Evolutionary conservation across 805 yeast genomes (phyloP).

Genomic region (Suhomyces xylopsoci): DNA sequence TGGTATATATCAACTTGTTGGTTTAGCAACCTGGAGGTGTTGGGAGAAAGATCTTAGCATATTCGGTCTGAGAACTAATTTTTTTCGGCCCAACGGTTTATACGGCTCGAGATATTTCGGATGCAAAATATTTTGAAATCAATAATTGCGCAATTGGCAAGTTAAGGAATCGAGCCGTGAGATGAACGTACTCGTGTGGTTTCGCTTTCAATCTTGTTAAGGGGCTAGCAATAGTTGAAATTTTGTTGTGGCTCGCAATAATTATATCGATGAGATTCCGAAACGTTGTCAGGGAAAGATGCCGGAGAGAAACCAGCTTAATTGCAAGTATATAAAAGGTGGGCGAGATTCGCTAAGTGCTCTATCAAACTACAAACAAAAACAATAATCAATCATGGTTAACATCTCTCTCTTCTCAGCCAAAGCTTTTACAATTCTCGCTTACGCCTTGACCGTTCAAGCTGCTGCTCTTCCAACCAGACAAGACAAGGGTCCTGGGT

Average conservation of each 20-base stretch:
- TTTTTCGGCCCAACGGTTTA: no score
- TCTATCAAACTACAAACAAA: background rate
- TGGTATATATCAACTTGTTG: no score
- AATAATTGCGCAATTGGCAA: no score
- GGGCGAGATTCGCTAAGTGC: background rate
- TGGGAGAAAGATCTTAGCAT: no score
- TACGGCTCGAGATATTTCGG: no score
- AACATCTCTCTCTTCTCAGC: background rate
- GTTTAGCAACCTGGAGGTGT: no score
- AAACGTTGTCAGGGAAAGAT: background rate
- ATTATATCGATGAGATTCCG: background rate
- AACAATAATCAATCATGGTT: background rate
- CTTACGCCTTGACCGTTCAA: background rate
- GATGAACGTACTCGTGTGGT: background rate
- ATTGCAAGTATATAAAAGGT: background rate
- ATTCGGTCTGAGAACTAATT: no score
- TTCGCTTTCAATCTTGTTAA: background rate
- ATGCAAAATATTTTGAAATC: no score
- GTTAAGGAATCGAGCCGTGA: background rate
- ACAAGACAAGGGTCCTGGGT: background rate
- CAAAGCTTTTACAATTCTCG: background rate
- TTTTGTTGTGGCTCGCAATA: no score
- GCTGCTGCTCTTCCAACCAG: background rate
- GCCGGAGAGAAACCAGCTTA: background rate
- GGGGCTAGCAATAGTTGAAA: no score